Evolutionary conservation across 192 early-diverging fungal species (phyloP).

Genomic region (Backusella tarrabulga): DNA sequence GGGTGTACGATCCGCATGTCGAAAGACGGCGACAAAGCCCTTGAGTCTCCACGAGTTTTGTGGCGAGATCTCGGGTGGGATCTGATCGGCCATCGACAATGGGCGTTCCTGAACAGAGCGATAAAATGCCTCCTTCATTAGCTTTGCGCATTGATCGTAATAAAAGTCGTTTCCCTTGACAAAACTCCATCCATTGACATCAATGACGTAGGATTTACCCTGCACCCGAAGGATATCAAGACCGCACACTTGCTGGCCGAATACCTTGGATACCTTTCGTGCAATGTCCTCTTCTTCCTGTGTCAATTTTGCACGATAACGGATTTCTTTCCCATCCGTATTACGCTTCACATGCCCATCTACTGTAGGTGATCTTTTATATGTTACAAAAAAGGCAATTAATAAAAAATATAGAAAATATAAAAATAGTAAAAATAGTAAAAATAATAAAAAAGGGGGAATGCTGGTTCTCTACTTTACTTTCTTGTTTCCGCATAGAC

Average conservation of each 20-base stretch:
- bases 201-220: slow-evolving; percentile 89
- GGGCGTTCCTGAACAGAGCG: slow-evolving; percentile 44
- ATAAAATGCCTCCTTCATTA: slow-evolving; percentile 78
- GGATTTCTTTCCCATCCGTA: slow-evolving; percentile 96
- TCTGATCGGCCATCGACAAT: slow-evolving; percentile 16
- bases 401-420: background rate
- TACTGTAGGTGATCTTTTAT: slow-evolving; percentile 80
- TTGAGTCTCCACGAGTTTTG: slow-evolving; percentile 92
- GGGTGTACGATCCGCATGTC: slow-evolving; percentile 95
- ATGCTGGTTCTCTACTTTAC: slow-evolving; percentile 33
- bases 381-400: background rate
- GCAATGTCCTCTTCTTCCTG: slow-evolving; percentile 80
- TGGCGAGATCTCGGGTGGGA: slow-evolving; percentile 41
- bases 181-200: slow-evolving; percentile 99
- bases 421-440: background rate
- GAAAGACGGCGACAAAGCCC: slow-evolving; percentile 88
- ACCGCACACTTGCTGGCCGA: slow-evolving; percentile 94
- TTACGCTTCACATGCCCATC: slow-evolving; percentile 95
- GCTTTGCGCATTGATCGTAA: slow-evolving; percentile 80
- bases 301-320: slow-evolving; percentile 84
- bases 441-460: background rate
- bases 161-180: slow-evolving; percentile 96
- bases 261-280: slow-evolving; percentile 66
- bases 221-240: slow-evolving; percentile 88
- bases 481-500: slow-evolving; percentile 96